A percentile compares a stretch with the other conserved stretches of the same genome.
These are phyloP conservation scores for Nicotiana rustica DNA, from an alignment of 305 asterid species.

Conservation along the genomic window DNA sequence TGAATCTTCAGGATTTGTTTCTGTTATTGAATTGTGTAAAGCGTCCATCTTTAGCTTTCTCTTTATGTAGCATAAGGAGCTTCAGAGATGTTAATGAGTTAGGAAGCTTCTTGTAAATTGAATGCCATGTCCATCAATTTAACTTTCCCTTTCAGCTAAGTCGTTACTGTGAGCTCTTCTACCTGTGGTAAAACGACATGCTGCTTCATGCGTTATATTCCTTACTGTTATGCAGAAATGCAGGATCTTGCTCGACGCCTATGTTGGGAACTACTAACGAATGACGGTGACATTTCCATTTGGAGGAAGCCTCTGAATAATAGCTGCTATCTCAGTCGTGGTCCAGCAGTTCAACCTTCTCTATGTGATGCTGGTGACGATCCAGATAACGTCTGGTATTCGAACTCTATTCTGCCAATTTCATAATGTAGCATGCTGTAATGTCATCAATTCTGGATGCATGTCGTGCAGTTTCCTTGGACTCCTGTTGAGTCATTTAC, in stretches of 20 bases:
- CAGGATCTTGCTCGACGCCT: conserved; percentile 55
- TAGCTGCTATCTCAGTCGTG: conserved; percentile 62
- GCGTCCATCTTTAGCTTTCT: conserved; percentile 18
- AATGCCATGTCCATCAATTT: neutral
- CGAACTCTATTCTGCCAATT: conserved; percentile 23
- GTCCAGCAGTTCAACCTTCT: conserved; percentile 48
- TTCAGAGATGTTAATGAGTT: neutral
- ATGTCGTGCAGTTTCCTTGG: neutral
- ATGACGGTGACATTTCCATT: conserved; percentile 56
- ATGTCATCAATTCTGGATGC: neutral
- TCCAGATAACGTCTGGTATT: conserved; percentile 68
- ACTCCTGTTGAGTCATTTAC: neutral
- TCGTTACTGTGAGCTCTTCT: neutral
- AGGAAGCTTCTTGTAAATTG: neutral
- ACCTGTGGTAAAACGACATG: neutral
- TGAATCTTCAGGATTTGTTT: neutral
- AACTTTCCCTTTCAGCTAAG: neutral
- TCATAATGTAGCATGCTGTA: conserved; percentile 1
- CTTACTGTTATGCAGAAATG: conserved; percentile 54
- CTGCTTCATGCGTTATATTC: conserved; percentile 16
- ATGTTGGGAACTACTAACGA: conserved; percentile 66
- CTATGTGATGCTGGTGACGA: conserved; percentile 54
- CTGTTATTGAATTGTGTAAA: neutral
- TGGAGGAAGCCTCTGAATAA: conserved; percentile 73
- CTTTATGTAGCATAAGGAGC: conserved; percentile 2